These are phyloP conservation scores for Salix udensis DNA, from an alignment of 345 rosid species.

Conservation along the genomic window DNA sequence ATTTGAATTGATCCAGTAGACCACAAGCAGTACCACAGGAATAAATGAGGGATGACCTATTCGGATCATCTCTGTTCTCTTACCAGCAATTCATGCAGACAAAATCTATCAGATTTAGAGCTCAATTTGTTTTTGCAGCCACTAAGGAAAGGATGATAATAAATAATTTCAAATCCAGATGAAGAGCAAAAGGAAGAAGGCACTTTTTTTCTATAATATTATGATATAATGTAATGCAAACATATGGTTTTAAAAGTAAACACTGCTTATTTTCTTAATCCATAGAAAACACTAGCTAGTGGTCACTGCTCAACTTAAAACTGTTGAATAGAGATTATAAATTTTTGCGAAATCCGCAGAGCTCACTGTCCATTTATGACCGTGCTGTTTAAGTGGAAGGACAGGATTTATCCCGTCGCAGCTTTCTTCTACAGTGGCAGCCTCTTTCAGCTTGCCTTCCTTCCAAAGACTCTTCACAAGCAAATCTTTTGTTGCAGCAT, in stretches of 20 bases:
- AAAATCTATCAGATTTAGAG: neutral
- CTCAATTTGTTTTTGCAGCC: too few species aligned
- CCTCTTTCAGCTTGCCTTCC: constrained; percentile 89
- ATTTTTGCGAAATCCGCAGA: constrained; percentile 55
- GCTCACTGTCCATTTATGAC: constrained; percentile 80
- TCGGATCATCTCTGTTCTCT: neutral
- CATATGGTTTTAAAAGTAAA: neutral
- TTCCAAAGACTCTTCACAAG: constrained; percentile 86
- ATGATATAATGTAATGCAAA: neutral
- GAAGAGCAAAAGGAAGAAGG: neutral
- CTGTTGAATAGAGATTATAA: constrained; percentile 51
- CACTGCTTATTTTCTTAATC: neutral
- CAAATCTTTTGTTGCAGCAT: constrained; percentile 62
- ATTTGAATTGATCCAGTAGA: neutral
- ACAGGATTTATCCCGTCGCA: neutral
- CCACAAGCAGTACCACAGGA: neutral
- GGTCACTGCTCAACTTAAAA: constrained; percentile 19
- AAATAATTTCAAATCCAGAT: neutral
- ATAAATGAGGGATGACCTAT: neutral
- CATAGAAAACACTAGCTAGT: constrained; percentile 9
- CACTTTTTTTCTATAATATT: neutral
- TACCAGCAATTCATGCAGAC: too few species aligned
- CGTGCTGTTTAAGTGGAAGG: constrained; percentile 49
- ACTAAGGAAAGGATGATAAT: neutral
- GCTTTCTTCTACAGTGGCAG: constrained; percentile 68